These are phyloP conservation scores for Curvularia sp. DNA, from an alignment of 2,329 filamentous ascomycete genomes.

Conservation along the genomic window DNA sequence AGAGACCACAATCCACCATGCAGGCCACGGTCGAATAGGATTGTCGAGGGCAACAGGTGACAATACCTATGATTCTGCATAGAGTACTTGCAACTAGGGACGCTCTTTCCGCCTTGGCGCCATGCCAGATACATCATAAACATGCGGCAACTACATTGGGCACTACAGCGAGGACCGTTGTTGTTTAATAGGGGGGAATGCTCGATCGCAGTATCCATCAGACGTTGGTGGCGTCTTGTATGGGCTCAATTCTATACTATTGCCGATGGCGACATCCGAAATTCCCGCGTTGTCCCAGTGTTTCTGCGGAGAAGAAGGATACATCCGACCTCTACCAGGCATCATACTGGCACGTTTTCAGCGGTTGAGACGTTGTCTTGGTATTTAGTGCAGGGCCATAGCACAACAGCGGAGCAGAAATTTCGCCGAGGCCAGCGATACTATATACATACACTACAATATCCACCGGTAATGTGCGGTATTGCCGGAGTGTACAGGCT, in stretches of 20 bases:
- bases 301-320: background rate
- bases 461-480: conserved; percentile 7
- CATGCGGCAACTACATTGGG: background rate
- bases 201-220: background rate
- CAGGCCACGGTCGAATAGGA: background rate
- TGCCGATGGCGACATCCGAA: background rate
- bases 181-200: background rate
- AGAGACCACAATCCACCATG: background rate
- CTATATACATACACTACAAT: conserved; percentile 3
- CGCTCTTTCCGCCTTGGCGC: background rate
- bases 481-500: background rate
- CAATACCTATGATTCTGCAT: background rate
- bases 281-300: background rate
- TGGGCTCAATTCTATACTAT: background rate
- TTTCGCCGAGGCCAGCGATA: background rate
- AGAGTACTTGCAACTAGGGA: background rate
- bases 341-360: background rate
- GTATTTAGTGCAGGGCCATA: background rate
- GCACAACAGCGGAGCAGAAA: background rate
- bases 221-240: background rate
- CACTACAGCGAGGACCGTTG: background rate
- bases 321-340: background rate
- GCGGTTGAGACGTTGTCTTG: background rate
- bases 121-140: background rate
- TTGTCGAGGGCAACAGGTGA: background rate